These are phyloP conservation scores for Glarea lozoyensis DNA, from an alignment of 495 filamentous ascomycete species.

Conservation along the genomic window DNA sequence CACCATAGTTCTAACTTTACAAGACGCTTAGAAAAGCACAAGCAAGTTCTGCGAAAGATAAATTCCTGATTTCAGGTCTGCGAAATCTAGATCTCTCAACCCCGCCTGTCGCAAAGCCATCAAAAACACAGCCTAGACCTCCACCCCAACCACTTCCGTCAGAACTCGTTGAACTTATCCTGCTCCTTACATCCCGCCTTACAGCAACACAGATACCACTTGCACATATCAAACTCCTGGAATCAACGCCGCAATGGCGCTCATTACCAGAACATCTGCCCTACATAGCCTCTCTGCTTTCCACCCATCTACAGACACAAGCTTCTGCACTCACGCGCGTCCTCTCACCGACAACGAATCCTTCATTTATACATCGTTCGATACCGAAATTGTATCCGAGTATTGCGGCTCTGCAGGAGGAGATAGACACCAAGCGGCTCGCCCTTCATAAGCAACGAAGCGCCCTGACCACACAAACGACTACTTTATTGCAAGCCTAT, in stretches of 20 bases:
- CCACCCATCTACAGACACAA: slow-evolving; percentile 28
- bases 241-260: slow-evolving; percentile 11
- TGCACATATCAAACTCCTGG: slow-evolving; percentile 2
- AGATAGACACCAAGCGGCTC: slow-evolving; percentile 16
- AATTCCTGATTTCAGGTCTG: slow-evolving; percentile 13
- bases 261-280: slow-evolving; percentile 29
- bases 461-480: slow-evolving; percentile 23
- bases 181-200: slow-evolving; percentile 17
- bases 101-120: slow-evolving; percentile 3
- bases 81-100: slow-evolving; percentile 11
- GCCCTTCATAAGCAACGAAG: slow-evolving; percentile 26
- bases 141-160: slow-evolving; percentile 9
- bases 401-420: slow-evolving; percentile 19
- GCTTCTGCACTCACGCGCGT: slow-evolving; percentile 35
- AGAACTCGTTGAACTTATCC: slow-evolving; percentile 18
- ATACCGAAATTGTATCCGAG: slow-evolving; percentile 30
- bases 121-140: not conserved
- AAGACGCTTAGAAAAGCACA: slow-evolving; percentile 10
- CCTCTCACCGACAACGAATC: slow-evolving; percentile 36
- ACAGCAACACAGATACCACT: not conserved
- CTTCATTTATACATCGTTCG: slow-evolving; percentile 40
- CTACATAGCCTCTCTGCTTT: slow-evolving; percentile 28
- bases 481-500: slow-evolving; percentile 26
- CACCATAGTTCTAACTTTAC: not conserved
- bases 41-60: slow-evolving; percentile 6